Evolutionary conservation across 192 early-diverging fungal species (phyloP), one percentile per base, ranked within the genome.

Genomic region (Gamsiella multidivaricata): DNA sequence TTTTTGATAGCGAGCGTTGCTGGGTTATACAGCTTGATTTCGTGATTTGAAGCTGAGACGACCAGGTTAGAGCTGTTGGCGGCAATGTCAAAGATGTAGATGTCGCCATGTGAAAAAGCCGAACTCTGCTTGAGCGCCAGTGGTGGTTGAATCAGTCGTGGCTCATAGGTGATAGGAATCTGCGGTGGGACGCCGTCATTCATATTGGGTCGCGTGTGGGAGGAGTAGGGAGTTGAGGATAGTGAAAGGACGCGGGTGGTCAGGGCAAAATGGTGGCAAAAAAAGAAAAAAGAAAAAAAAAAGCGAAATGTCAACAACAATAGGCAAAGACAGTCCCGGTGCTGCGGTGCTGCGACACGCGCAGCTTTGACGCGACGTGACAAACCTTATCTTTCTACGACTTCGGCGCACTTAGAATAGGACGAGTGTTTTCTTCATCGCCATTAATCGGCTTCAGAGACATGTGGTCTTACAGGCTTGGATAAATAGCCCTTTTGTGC

Each of bases 21-120:
- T 1, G 81, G 80, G 61, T 92, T 88, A 58, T 90, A 93, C 3
- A 92, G 78, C 33, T 88, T 89, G 55, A 94, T 86, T 61, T 85
- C 73, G 41, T 89, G 57, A 42, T 87, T 85, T 0, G 93, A 94
- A 11, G 87, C 88, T 0, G 88, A 88, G 42, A 87, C 85, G 61
- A 84, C 79, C 39, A 80, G 62, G 55, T 82, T 74, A 20, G 71
- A 57, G 22, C 36, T 57, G 47, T 79, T 88, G 9, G 82, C 81
- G 1, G 66, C 70, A 22, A 89, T 82, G 68, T 89, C 88, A 67
- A 85, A 89, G 32, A 89, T 84, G 51, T 89, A 89, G 20, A 81
- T 71, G 51, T 85, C 81, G 22, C 70, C 71, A 26, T 79, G 80
- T 2, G 84, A 80, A 50, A 87, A 83, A 10, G 75, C 70, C 0